These are phyloP conservation scores for Mycosarcoma mackinlayi DNA, from an alignment of 1,284 basidiomycete genomes.

Conservation along the genomic window DNA sequence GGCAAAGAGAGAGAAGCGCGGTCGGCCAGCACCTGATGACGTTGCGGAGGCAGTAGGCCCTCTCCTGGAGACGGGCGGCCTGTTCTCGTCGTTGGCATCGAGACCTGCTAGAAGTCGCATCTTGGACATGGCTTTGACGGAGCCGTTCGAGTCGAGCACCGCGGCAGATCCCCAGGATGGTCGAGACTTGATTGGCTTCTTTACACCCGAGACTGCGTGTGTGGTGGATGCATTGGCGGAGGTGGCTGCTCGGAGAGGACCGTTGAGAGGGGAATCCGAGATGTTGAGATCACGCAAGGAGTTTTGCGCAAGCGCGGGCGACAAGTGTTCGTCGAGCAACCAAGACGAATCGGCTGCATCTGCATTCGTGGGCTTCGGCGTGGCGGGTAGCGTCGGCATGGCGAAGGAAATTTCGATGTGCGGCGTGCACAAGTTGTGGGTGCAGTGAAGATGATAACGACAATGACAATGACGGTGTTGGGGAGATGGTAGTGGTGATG, in stretches of 20 bases:
- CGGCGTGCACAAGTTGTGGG: too few relatives aligned
- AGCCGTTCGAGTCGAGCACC: constrained; percentile 28
- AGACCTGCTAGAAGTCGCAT: constrained; percentile 41
- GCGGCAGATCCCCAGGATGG: constrained; percentile 42
- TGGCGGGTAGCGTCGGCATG: constrained; percentile 37
- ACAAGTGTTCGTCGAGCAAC: constrained; percentile 40
- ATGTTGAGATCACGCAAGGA: constrained; percentile 39
- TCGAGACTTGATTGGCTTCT: constrained; percentile 34
- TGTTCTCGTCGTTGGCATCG: constrained; percentile 37
- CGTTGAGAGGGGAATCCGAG: constrained; percentile 35
- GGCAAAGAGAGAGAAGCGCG: constrained; percentile 42
- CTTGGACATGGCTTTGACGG: constrained; percentile 32
- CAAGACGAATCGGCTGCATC: constrained; percentile 35
- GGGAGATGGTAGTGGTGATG: too few relatives aligned
- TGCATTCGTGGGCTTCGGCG: constrained; percentile 22
- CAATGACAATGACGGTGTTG: too few relatives aligned
- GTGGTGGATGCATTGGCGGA: constrained; percentile 11
- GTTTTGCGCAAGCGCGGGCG: constrained; percentile 26
- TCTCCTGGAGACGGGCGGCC: constrained; percentile 25
- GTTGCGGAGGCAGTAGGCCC: constrained; percentile 3
- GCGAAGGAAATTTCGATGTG: too few relatives aligned
- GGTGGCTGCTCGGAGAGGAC: constrained; percentile 16
- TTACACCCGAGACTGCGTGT: constrained; percentile 7
- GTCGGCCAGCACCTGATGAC: constrained; percentile 15
- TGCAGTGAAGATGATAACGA: too few relatives aligned